Evolutionary conservation across 208 protist species (phyloP).

Genomic region (Borovskyia barvae): DNA sequence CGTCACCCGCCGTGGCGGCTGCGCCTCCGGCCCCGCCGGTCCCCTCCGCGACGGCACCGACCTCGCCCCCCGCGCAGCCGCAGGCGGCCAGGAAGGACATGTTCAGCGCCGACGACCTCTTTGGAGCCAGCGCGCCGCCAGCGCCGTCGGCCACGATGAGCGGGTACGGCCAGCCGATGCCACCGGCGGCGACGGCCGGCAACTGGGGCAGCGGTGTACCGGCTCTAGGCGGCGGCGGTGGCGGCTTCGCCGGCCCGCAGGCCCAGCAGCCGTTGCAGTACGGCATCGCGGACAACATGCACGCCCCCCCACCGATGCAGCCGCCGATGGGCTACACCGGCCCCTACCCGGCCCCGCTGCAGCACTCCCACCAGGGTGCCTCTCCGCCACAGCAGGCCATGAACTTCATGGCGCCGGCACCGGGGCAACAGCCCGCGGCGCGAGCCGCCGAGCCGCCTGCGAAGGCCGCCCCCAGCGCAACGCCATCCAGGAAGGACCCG

Average conservation of each 20-base stretch:
- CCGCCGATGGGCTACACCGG: neutral
- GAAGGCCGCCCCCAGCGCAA: slow-evolving; percentile 1
- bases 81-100: slow-evolving; percentile 26
- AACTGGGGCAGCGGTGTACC: slow-evolving; percentile 22
- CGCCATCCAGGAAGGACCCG: slow-evolving; percentile 40
- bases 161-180: slow-evolving; percentile 10
- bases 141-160: slow-evolving; percentile 13
- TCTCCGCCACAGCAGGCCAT: slow-evolving; percentile 17
- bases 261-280: slow-evolving; percentile 12
- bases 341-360: slow-evolving; percentile 12
- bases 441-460: neutral
- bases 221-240: slow-evolving; percentile 7
- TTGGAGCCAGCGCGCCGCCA: slow-evolving; percentile 25
- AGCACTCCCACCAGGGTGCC: slow-evolving; percentile 13
- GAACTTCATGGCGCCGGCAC: slow-evolving; percentile 51
- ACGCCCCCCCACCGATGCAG: neutral
- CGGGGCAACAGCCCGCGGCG: slow-evolving; percentile 28
- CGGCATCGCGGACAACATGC: neutral
- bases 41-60: slow-evolving; percentile 7
- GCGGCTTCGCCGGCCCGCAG: slow-evolving; percentile 15
- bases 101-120: slow-evolving; percentile 58
- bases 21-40: slow-evolving; percentile 6
- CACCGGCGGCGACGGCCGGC: slow-evolving; percentile 3
- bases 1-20: slow-evolving; percentile 10
- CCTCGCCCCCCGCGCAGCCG: slow-evolving; percentile 11